A percentile compares a stretch with the other conserved stretches of the same genome.
Conservation (phyloP, 2,329 filamentous ascomycete species). For the Colletotrichum aenigma region DNA sequence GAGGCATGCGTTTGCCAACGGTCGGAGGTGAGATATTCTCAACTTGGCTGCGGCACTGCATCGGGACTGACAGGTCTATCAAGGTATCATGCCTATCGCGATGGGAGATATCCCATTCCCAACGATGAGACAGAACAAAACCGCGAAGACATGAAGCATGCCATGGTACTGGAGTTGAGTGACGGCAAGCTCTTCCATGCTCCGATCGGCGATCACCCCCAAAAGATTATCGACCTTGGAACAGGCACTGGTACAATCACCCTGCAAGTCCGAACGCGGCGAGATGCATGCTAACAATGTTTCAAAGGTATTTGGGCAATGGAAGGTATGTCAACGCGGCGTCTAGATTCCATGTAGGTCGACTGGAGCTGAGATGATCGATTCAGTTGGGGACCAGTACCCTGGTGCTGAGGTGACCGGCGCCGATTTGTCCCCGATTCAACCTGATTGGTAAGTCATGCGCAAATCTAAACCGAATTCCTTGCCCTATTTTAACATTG, state of each 20-base stretch:
- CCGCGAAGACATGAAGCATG: conserved; percentile 41
- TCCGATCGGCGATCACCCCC: background rate
- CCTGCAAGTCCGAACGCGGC: background rate
- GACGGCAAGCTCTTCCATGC: conserved; percentile 26
- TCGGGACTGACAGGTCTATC: too few species aligned
- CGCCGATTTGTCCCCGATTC: background rate
- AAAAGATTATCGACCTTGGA: background rate
- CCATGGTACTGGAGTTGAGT: conserved; percentile 42
- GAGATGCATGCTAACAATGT: background rate
- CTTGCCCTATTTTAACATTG: background rate
- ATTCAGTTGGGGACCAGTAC: background rate
- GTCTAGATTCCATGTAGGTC: background rate
- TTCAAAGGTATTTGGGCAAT: background rate
- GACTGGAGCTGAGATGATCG: background rate
- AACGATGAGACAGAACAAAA: conserved; percentile 43
- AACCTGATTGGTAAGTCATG: background rate
- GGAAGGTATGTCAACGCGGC: background rate
- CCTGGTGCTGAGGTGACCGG: background rate
- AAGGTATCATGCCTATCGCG: conserved; percentile 36
- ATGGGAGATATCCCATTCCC: conserved; percentile 40
- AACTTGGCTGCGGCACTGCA: background rate
- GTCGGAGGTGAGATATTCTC: conserved; percentile 25
- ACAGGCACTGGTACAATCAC: background rate
- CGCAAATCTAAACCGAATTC: background rate
- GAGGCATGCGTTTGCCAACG: conserved; percentile 35